Base-by-base conservation (phyloP, 2,329 filamentous ascomycete species). In the Fusarium equiseti region DNA sequence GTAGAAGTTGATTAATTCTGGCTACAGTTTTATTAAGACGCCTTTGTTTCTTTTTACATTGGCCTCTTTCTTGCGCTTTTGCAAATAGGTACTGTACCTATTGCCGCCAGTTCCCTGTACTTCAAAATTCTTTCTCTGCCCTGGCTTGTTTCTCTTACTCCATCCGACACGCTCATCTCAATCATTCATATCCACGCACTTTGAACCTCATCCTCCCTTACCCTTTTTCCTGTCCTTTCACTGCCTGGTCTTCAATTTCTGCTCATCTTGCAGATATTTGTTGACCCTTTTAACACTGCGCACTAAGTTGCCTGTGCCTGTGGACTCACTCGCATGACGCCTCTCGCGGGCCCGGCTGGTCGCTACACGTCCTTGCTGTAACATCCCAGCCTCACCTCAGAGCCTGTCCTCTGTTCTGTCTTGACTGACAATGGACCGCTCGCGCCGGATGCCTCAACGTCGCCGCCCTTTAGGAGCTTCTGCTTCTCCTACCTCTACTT, bases 351-450 rank as follows among this genome's bases (percentile, higher is more conserved):
- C 68, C 73, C 67, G 71, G 76, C 77, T 77, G 75, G 74, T 74
- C 70, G 65, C 73, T 74, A 72, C 74, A 72, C 73, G 70, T 76
- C 67, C 53, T 64, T 72, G 66, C 68, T 75, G 74, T 75, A 74
- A 75, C 70, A 71, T 76, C 73, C 66, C 72, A 73, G 65, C 73
- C 64, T 72, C 73, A 69, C 50, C 69, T 51, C 32, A 50, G 46
- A 64, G 74, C 68, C 70, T 63, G 62, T 38, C 35, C 35, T 38
- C 7, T 38, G 35, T 12, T n/a, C 35, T 4, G 18, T 71, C 66
- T 66, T 73, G 76, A 75, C 75, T 73, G 73, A 75, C 74, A 73
- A 80, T 81, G 80, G 79, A 81, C 69, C 80, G 80, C 76, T 76
- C 78, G 76, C 79, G 79, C 73, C 78, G 79, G 59, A 76, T 79